Percentiles rank a stretch among this genome's conserved stretches.
Conservation (phyloP, 2,329 filamentous ascomycete species). For the Aspergillus amoenus region DNA sequence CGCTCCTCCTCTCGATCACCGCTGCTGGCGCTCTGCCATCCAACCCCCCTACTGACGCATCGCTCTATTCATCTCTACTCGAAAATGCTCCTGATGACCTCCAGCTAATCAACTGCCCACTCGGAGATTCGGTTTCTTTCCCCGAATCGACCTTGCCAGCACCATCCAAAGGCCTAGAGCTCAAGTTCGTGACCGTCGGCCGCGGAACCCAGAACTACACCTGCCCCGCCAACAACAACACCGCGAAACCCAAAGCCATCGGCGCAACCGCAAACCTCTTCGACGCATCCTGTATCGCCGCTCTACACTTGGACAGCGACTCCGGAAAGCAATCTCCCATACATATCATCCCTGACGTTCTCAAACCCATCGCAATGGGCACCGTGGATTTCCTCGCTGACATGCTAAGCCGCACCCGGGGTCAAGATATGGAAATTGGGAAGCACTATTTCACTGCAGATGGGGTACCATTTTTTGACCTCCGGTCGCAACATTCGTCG, state of each 20-base stretch:
- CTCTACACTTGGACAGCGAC: conserved; percentile 1
- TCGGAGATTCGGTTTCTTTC: conserved; percentile 16
- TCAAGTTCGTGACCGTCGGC: conserved; percentile 48
- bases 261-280: conserved; percentile 49
- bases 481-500: conserved; percentile 20
- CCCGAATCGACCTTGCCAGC: conserved; percentile 26
- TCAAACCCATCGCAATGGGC: conserved; percentile 23
- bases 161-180: conserved; percentile 29
- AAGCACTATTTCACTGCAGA: conserved; percentile 35
- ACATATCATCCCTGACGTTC: conserved; percentile 26
- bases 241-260: conserved; percentile 34
- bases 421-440: conserved; percentile 31
- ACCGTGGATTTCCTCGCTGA: conserved; percentile 28
- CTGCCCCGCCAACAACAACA: conserved; percentile 31
- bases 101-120: conserved; percentile 21
- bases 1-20: background rate
- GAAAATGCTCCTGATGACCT: background rate
- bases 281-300: conserved; percentile 42
- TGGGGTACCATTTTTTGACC: conserved; percentile 33
- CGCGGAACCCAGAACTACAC: conserved; percentile 54
- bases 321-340: conserved; percentile 21
- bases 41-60: background rate
- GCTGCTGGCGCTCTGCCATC: background rate
- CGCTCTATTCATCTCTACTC: background rate
- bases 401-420: conserved; percentile 15